Conservation (phyloP, 768 basidiomycete species). For the Tricholoma furcatifolium region DNA sequence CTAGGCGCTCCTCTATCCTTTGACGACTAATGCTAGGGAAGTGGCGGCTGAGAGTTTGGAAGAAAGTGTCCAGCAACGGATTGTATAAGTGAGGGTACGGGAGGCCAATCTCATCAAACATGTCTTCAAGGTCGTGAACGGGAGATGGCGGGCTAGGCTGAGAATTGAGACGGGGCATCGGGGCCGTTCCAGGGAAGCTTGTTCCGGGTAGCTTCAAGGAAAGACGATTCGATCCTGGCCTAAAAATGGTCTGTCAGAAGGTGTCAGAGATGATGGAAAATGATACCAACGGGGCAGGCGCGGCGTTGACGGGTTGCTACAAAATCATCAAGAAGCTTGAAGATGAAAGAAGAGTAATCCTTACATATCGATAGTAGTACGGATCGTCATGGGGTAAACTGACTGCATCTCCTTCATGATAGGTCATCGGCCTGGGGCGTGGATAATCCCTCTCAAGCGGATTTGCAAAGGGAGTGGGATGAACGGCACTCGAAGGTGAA, state of each 20-base stretch:
- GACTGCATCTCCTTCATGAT: conserved; percentile 5
- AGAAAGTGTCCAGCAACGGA: conserved; percentile 15
- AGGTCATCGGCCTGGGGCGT: background rate
- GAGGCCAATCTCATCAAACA: conserved; percentile 13
- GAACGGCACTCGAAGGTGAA: background rate
- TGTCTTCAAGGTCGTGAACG: conserved; percentile 7
- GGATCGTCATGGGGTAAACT: conserved; percentile 7
- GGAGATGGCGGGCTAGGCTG: conserved; percentile 5
- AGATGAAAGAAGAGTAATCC: background rate
- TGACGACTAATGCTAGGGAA: conserved; percentile 15
- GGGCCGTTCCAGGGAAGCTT: background rate
- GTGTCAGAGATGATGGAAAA: background rate
- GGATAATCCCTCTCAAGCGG: background rate
- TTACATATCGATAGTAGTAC: conserved; percentile 11
- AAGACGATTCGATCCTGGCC: conserved; percentile 5
- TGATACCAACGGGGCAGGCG: background rate
- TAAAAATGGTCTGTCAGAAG: background rate
- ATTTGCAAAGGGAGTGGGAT: background rate
- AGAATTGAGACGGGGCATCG: background rate
- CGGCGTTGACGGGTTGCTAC: conserved; percentile 1
- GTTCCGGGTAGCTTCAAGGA: conserved; percentile 4
- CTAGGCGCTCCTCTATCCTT: conserved; percentile 14
- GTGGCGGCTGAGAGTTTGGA: conserved; percentile 13
- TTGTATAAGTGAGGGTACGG: conserved; percentile 13
- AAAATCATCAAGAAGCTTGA: background rate